Evolutionary conservation across 2,329 filamentous ascomycete genomes (phyloP).

Genomic region (Curvularia verruculosa): DNA sequence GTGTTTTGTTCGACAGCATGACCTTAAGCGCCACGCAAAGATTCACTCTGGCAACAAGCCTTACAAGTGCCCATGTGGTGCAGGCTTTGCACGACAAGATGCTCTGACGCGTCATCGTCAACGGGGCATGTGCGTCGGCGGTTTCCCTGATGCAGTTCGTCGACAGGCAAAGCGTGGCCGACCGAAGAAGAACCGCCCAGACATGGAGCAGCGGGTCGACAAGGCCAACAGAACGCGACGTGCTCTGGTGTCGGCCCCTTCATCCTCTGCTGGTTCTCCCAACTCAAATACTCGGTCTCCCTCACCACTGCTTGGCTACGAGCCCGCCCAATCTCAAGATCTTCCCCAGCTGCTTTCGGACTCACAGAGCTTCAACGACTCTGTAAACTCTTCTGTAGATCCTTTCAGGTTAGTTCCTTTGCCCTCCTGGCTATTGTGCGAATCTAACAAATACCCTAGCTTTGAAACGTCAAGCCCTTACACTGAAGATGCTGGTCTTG

Average conservation of each 20-base stretch:
- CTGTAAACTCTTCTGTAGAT: conserved; percentile 37
- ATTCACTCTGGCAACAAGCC: conserved; percentile 97
- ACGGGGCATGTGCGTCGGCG: conserved; percentile 94
- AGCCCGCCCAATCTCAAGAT: conserved; percentile 30
- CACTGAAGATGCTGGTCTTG: conserved; percentile 27
- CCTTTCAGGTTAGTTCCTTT: conserved; percentile 34
- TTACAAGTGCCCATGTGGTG: conserved; percentile 91
- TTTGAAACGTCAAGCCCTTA: conserved; percentile 43
- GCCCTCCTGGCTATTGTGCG: background rate
- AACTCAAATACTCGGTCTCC: conserved; percentile 40
- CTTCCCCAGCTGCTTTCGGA: conserved; percentile 29
- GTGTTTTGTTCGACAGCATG: conserved; percentile 95
- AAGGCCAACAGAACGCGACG: conserved; percentile 62
- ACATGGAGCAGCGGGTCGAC: conserved; percentile 62
- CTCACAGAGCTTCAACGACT: conserved; percentile 37
- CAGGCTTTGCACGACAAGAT: conserved; percentile 93
- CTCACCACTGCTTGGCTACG: conserved; percentile 34
- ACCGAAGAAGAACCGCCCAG: conserved; percentile 67
- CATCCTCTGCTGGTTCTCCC: conserved; percentile 45
- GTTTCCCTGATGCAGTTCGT: conserved; percentile 79
- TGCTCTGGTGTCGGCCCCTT: conserved; percentile 42
- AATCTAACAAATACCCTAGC: conserved; percentile 31
- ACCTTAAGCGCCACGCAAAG: conserved; percentile 95
- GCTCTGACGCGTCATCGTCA: conserved; percentile 93
- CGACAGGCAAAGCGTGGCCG: conserved; percentile 71